phyloP scores from a whole-genome alignment of 2,329 filamentous ascomycete genomes.

The Fusarium sp. region DNA sequence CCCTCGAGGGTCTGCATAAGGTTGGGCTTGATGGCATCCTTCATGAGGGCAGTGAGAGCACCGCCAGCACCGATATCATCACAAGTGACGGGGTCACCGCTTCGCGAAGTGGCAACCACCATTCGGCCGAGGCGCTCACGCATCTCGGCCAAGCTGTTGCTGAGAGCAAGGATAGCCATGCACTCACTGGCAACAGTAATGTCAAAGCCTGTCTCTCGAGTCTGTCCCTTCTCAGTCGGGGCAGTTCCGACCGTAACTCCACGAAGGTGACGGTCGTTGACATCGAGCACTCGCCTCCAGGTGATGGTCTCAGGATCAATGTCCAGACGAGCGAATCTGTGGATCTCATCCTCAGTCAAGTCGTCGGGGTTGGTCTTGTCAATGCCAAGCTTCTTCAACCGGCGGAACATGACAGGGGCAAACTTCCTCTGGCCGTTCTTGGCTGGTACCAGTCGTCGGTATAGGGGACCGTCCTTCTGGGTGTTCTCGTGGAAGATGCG shows the following conservation, averaged over 20 bases:
- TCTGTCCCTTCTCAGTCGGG: constrained; percentile 89
- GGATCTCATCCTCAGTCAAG: constrained; percentile 89
- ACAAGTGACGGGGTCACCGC: constrained; percentile 92
- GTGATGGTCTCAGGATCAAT: constrained; percentile 98
- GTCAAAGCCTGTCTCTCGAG: constrained; percentile 92
- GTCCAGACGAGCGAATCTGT: constrained; percentile 89
- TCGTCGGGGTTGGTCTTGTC: constrained; percentile 94
- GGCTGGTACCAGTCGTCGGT: constrained; percentile 85
- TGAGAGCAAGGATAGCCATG: constrained; percentile 97
- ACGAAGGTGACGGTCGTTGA: constrained; percentile 95
- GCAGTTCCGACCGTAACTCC: constrained; percentile 91
- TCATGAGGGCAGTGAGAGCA: constrained; percentile 94
- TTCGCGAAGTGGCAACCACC: constrained; percentile 90
- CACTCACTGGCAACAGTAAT: constrained; percentile 98
- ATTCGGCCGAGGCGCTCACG: constrained; percentile 93
- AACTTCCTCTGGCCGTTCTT: constrained; percentile 94
- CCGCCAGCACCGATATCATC: constrained; percentile 95
- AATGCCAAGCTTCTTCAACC: constrained; percentile 95
- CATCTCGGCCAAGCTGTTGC: constrained; percentile 88
- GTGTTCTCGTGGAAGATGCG: constrained; percentile 98
- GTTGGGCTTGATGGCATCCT: constrained; percentile 98
- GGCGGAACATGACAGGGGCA: constrained; percentile 89
- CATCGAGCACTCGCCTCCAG: constrained; percentile 95
- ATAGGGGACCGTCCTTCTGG: constrained; percentile 90
- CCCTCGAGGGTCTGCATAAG: constrained; percentile 98